phyloP scores from a whole-genome alignment of 352 stramenopile species.

The Pythium sp. region DNA sequence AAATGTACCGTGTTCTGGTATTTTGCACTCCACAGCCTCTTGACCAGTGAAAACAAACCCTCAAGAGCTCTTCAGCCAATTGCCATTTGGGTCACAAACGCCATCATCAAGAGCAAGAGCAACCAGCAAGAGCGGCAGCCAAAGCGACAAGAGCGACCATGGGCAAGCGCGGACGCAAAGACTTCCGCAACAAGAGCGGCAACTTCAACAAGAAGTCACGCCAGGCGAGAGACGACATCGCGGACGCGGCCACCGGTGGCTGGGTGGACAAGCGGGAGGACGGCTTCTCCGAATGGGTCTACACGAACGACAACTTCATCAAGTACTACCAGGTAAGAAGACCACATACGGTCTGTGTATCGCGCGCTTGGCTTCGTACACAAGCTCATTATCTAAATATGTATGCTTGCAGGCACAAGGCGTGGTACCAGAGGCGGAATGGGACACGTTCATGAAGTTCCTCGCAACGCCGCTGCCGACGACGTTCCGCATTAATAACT shows the following conservation, averaged over 20 bases:
- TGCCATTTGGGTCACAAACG: constrained; percentile 10
- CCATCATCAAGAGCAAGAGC: not conserved
- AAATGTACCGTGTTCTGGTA: constrained; percentile 9
- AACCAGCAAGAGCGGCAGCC: constrained; percentile 6
- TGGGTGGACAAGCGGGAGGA: constrained; percentile 62
- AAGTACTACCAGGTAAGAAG: constrained; percentile 71
- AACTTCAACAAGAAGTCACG: constrained; percentile 28
- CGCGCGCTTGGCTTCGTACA: no score
- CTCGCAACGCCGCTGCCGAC: constrained; percentile 88
- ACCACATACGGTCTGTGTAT: not conserved
- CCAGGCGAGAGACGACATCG: constrained; percentile 13
- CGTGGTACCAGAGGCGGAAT: constrained; percentile 83
- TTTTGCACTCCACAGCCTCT: constrained; percentile 4
- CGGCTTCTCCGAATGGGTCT: constrained; percentile 83
- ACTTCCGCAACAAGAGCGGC: constrained; percentile 34
- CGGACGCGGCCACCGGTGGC: constrained; percentile 20
- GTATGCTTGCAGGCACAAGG: constrained; percentile 53
- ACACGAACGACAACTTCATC: constrained; percentile 84
- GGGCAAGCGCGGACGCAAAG: constrained; percentile 48
- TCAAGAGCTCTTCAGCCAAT: constrained; percentile 14
- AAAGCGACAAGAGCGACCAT: constrained; percentile 23
- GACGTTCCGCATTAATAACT: constrained; percentile 93
- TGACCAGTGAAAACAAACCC: constrained; percentile 20
- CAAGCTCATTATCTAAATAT: not conserved
- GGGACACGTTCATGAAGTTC: constrained; percentile 87